phyloP scores from a whole-genome alignment of 2,329 filamentous ascomycete genomes.

The Thielaviopsis euricoi region DNA sequence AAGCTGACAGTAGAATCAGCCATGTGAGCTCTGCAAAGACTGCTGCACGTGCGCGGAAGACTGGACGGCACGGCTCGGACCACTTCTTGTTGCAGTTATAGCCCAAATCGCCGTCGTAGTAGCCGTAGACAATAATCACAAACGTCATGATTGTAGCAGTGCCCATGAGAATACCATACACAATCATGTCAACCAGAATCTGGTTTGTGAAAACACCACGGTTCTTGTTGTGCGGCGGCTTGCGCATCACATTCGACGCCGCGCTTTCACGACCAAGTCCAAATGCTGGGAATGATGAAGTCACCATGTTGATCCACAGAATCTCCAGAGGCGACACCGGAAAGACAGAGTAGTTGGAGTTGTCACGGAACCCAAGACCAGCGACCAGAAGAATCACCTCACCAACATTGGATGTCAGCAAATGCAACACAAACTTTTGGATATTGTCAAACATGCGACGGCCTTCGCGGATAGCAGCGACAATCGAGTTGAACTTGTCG shows the following conservation, averaged over 20 bases:
- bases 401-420: conserved; percentile 67
- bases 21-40: conserved; percentile 60
- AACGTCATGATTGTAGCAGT: conserved; percentile 49
- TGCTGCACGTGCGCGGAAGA: conserved; percentile 55
- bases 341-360: conserved; percentile 57
- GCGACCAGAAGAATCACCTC: conserved; percentile 69
- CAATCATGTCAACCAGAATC: conserved; percentile 61
- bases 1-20: conserved; percentile 57
- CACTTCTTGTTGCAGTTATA: conserved; percentile 44
- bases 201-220: conserved; percentile 63
- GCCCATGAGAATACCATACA: conserved; percentile 67
- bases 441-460: conserved; percentile 80
- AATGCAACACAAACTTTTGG: conserved; percentile 70
- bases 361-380: conserved; percentile 67
- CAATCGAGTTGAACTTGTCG: conserved; percentile 78
- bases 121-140: conserved; percentile 45
- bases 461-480: conserved; percentile 68
- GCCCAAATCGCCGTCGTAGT: conserved; percentile 38
- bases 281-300: conserved; percentile 74
- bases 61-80: conserved; percentile 37
- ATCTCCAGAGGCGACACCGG: conserved; percentile 75
- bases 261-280: conserved; percentile 69
- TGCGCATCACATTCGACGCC: conserved; percentile 58
- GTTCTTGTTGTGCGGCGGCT: conserved; percentile 55
- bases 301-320: conserved; percentile 90